These are phyloP conservation scores for Cydonia oblonga DNA, from an alignment of 331 rosid species.

Conservation along the genomic window DNA sequence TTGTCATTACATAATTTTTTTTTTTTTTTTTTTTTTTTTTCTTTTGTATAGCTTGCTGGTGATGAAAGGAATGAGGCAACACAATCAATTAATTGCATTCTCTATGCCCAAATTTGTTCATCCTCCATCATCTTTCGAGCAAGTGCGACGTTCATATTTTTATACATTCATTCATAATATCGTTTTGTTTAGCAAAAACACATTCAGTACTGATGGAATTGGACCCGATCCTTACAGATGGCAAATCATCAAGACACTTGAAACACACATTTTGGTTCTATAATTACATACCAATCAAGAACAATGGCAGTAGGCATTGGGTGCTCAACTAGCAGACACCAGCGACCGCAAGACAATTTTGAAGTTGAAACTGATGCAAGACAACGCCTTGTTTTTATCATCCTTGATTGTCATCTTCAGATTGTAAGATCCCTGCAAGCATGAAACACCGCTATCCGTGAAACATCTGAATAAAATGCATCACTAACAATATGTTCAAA, in stretches of 20 bases:
- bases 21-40: too few relatives aligned
- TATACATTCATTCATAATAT: too few relatives aligned
- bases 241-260: not conserved
- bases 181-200: not conserved
- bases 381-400: constrained; percentile 20
- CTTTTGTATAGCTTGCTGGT: too few relatives aligned
- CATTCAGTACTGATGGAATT: not conserved
- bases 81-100: too few relatives aligned
- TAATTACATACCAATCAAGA: not conserved
- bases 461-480: not conserved
- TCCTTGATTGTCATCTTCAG: constrained; percentile 47
- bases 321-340: constrained; percentile 3
- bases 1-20: too few relatives aligned
- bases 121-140: too few relatives aligned
- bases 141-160: too few relatives aligned
- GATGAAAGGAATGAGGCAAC: too few relatives aligned
- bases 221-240: not conserved
- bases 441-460: not conserved
- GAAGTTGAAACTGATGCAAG: constrained; percentile 61
- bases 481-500: not conserved
- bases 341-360: constrained; percentile 33
- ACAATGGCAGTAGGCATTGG: not conserved
- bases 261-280: not conserved
- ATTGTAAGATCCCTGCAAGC: constrained; percentile 45
- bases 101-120: too few relatives aligned